These are phyloP conservation scores for Psidium friedrichsthalianum DNA, from an alignment of 345 rosid genomes.

Conservation along the genomic window DNA sequence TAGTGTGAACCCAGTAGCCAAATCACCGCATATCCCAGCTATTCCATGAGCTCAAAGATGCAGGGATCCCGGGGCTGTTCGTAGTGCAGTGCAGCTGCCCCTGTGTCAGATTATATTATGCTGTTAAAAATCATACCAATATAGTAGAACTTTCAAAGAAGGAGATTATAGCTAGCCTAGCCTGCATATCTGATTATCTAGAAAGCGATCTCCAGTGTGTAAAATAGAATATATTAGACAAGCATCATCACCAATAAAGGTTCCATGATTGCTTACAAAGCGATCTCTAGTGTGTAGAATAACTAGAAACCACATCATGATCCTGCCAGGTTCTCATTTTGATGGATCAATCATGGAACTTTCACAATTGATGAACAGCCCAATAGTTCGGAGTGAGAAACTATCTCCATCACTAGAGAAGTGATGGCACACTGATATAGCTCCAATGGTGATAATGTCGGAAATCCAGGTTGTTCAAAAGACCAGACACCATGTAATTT, in stretches of 20 bases:
- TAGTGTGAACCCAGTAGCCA: conserved; percentile 83
- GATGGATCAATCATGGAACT: not conserved
- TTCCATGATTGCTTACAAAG: not conserved
- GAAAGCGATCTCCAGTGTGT: not conserved
- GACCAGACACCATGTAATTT: not conserved
- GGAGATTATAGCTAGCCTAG: not conserved
- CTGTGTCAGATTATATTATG: conserved; percentile 15
- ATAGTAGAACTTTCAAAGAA: not conserved
- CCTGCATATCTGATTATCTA: not conserved
- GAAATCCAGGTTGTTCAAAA: not conserved
- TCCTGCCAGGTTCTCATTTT: not conserved
- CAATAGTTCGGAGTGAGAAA: not conserved
- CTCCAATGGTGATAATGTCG: not conserved
- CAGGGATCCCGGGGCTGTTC: conserved; percentile 56
- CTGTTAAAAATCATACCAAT: not conserved
- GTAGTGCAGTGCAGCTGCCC: conserved; percentile 95
- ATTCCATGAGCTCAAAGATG: conserved; percentile 83
- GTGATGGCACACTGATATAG: not conserved
- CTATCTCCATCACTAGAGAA: not conserved
- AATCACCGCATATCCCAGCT: conserved; percentile 88
- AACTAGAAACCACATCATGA: not conserved
- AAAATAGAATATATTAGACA: too few relatives aligned
- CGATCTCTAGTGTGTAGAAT: not conserved
- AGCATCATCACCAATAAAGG: too few relatives aligned
- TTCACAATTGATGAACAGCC: not conserved